Conservation (phyloP, 495 filamentous ascomycete species). For the Bombardia bombarda region DNA sequence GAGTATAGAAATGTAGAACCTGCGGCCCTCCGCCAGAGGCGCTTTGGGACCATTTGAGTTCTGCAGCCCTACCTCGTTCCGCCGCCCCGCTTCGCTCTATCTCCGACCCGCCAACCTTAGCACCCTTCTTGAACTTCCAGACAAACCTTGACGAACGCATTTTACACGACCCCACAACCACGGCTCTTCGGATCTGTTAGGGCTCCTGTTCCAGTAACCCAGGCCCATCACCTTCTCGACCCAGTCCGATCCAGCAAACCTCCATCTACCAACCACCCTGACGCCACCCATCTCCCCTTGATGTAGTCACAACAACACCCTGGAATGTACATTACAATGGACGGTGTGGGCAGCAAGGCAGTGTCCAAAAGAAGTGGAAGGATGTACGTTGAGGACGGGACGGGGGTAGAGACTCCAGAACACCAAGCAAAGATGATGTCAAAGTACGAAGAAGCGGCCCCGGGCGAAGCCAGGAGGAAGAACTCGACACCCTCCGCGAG, state of each 20-base stretch:
- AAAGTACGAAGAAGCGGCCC: constrained; percentile 5
- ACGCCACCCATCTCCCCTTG: not conserved
- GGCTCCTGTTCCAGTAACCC: not conserved
- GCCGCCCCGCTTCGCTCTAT: not conserved
- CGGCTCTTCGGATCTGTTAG: too few relatives aligned
- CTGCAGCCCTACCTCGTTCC: not conserved
- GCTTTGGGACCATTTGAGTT: constrained; percentile 5
- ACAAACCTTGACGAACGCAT: too few relatives aligned
- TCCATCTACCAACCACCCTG: too few relatives aligned
- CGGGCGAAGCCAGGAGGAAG: constrained; percentile 3
- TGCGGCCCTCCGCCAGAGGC: constrained; percentile 7
- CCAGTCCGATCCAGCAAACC: not conserved
- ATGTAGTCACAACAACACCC: not conserved
- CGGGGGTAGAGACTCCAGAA: constrained; percentile 5
- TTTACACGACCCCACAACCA: too few relatives aligned
- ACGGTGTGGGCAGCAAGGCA: constrained; percentile 6
- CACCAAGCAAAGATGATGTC: not conserved
- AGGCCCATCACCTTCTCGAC: not conserved
- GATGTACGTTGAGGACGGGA: constrained; percentile 14
- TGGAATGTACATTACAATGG: constrained; percentile 9
- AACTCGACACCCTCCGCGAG: constrained; percentile 7
- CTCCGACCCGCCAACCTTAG: not conserved
- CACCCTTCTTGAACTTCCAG: not conserved
- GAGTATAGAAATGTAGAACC: constrained; percentile 4
- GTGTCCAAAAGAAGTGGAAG: constrained; percentile 20